Percentiles rank a stretch among this genome's conserved stretches.
Conservation (phyloP, 2,329 filamentous ascomycete genomes). For the Capronia epimyces region DNA sequence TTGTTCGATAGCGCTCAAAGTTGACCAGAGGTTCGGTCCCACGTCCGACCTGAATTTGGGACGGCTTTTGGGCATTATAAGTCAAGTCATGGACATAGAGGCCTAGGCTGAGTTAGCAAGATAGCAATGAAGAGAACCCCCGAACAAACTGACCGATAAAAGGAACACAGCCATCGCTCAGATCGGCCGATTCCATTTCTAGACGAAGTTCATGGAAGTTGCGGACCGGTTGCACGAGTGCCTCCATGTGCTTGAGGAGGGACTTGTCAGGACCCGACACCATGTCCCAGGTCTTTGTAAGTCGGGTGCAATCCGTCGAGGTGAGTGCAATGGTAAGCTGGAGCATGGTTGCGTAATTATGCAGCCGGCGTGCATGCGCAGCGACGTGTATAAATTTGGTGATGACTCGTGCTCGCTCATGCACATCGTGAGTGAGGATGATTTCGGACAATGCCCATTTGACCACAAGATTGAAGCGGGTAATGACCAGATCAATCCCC, state of each 20-base stretch:
- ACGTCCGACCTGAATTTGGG: constrained; percentile 47
- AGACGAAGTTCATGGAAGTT: constrained; percentile 59
- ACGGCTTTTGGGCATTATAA: constrained; percentile 62
- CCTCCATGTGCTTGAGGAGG: constrained; percentile 55
- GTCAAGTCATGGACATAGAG: constrained; percentile 63
- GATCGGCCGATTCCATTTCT: constrained; percentile 58
- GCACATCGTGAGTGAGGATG: constrained; percentile 52
- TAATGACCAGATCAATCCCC: constrained; percentile 60
- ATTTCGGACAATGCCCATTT: constrained; percentile 62
- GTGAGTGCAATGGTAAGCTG: constrained; percentile 60
- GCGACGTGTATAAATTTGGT: constrained; percentile 61
- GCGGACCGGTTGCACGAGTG: constrained; percentile 55
- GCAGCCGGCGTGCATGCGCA: constrained; percentile 51
- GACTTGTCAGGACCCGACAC: constrained; percentile 51
- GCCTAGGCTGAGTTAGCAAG: constrained; percentile 35
- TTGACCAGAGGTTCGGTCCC: constrained; percentile 56
- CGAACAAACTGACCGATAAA: constrained; percentile 51
- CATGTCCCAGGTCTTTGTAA: constrained; percentile 55
- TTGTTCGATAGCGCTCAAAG: constrained; percentile 62
- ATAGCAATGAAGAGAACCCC: neutral
- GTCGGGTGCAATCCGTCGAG: constrained; percentile 53
- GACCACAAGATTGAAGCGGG: constrained; percentile 61
- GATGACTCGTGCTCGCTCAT: constrained; percentile 56
- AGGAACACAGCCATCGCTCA: constrained; percentile 59
- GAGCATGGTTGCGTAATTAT: constrained; percentile 62